Evolutionary conservation across 768 basidiomycete genomes (phyloP), one percentile per base, ranked within the genome.

Genomic region (Porpolomopsis calyptriformis): DNA sequence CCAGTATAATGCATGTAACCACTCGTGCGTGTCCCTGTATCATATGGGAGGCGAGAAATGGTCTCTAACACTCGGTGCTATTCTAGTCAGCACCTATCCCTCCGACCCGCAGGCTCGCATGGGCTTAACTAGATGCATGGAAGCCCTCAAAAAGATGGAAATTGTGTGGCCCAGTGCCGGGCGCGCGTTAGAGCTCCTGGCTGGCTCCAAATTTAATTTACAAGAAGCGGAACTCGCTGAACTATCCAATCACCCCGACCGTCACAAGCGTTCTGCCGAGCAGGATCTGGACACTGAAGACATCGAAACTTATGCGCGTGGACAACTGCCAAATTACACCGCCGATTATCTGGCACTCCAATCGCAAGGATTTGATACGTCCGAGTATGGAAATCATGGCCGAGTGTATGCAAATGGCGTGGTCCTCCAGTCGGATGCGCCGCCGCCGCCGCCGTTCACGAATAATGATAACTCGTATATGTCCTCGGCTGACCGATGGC

Each of bases 1-100:
- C 85, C 12, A 76, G 77, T 47, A 77, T 88, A 43, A 85, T 84
- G 82, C 86, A 88, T 54, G 75, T 85, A 38, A 78, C 78, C 2
- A 79, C 68, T 33, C 61, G 85, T 89, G 55, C 53, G 85, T 73
- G 10, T 4, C 40, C 41, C n/a, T n/a, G n/a, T n/a, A n/a, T n/a
- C n/a, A n/a, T n/a, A n/a, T n/a, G n/a, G n/a, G n/a, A n/a, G n/a
- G n/a, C n/a, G n/a, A n/a, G n/a, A n/a, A n/a, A n/a, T n/a, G n/a
- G n/a, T n/a, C n/a, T n/a, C n/a, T n/a, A n/a, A n/a, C n/a, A n/a
- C n/a, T n/a, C n/a, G n/a, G n/a, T 23, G 26, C 18, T 34, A 25
- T 18, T 41, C 4, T 51, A 81, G 85, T 87, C 34, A 78, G 75
- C 16, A 64, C 73, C 10, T 74, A 77, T 58, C 77, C 82, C 1